Evolutionary conservation across 2,329 filamentous ascomycete genomes (phyloP).

Genomic region (Penicillium sp.): DNA sequence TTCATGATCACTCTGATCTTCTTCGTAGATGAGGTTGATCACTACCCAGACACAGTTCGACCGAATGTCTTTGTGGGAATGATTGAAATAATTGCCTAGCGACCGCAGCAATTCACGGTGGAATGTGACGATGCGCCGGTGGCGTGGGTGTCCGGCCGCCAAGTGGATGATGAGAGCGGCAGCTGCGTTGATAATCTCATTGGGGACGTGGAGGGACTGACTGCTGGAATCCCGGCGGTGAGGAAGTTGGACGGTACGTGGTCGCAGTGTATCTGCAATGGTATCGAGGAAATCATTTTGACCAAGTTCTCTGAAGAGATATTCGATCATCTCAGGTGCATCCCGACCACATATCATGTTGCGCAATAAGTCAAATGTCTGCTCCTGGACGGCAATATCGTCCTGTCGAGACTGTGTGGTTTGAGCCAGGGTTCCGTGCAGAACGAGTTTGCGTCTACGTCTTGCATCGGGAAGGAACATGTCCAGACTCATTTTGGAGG

Average conservation of each 20-base stretch:
- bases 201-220: constrained; percentile 35
- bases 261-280: constrained; percentile 71
- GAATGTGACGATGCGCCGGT: constrained; percentile 72
- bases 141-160: constrained; percentile 73
- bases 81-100: constrained; percentile 69
- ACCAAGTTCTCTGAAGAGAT: constrained; percentile 72
- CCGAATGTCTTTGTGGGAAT: constrained; percentile 71
- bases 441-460: constrained; percentile 41
- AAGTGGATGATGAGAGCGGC: constrained; percentile 85
- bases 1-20: constrained; percentile 66
- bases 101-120: constrained; percentile 74
- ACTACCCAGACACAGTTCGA: constrained; percentile 78
- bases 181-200: constrained; percentile 72
- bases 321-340: constrained; percentile 73
- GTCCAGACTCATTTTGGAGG: constrained; percentile 41
- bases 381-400: constrained; percentile 83
- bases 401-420: constrained; percentile 68
- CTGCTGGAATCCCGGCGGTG: constrained; percentile 33
- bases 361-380: constrained; percentile 82
- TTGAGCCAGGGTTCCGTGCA: constrained; percentile 67
- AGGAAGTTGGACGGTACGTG: constrained; percentile 39
- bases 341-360: constrained; percentile 75
- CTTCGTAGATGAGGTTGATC: constrained; percentile 80
- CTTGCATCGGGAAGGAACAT: constrained; percentile 41
- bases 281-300: constrained; percentile 77